Base-by-base conservation (phyloP, 106 monocot genomes). In the Iris macrosiphon region DNA sequence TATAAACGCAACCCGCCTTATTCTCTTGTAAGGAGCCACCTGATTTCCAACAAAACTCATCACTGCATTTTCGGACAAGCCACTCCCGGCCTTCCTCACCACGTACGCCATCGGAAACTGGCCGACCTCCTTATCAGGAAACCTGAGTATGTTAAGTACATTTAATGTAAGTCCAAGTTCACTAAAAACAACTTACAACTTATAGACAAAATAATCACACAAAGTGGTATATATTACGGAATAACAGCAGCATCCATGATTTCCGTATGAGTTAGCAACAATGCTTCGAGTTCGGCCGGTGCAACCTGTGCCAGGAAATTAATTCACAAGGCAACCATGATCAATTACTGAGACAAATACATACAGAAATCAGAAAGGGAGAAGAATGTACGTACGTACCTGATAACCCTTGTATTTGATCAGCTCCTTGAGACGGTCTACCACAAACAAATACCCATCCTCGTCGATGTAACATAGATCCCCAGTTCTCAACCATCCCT, bases 11-110 rank as follows among this genome's bases (percentile, higher is more conserved):
- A 94, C 93, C 48, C 71, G 53, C 52, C 93, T 58, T 22, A 94
- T 34, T 35, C 53, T 80, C 84, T 94, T 94, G 84, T 94, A 94
- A 15, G 93, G 88, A 13, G 93, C 93, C 34, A 93, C 93, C 73
- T 87, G 87, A 34, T 73, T 84, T 9, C 32, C 81, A 0, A 94
- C 84, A 49, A 88, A 94, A 10, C 75, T 65, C 60, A 88, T 88
- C 38, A 94, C 81, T 25, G 41, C 66, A 2, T 14, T 49, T 41
- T 64, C 75, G 2, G 69, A 43, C 50, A 84, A 45, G 18, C 62
- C 20, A 57, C 67, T 74, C 11, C 73, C 84, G 1, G 10, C 28
- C 49, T 73, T 94, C 69, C 84, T 88, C 50, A 85, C 88, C 25
- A 88, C 68, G 52, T 88, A 94, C 0, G 93, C 93, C 88, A 94